phyloP scores from a whole-genome alignment of 495 filamentous ascomycete genomes.

The Penicillium chermesinum region DNA sequence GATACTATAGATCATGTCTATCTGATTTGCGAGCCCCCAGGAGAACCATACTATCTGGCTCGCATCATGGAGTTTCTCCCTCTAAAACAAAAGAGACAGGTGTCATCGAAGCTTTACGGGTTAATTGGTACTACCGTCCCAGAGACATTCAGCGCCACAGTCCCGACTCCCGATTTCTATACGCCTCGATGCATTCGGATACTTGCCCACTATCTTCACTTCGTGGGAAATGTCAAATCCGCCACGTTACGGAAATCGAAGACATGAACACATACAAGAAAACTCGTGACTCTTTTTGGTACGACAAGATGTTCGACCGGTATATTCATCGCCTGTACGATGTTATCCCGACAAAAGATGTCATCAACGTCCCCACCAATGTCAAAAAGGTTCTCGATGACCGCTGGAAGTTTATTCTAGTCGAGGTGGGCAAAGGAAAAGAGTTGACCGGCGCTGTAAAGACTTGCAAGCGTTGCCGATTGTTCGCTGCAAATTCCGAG shows the following conservation, averaged over 20 bases:
- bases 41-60: slow-evolving; percentile 95
- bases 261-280: slow-evolving; percentile 81
- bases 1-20: slow-evolving; percentile 79
- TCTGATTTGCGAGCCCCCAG: slow-evolving; percentile 93
- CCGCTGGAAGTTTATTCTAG: slow-evolving; percentile 90
- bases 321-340: slow-evolving; percentile 98
- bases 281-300: slow-evolving; percentile 84
- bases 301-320: slow-evolving; percentile 93
- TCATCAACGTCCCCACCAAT: slow-evolving; percentile 91
- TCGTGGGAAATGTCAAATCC: slow-evolving; percentile 86
- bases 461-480: slow-evolving; percentile 83
- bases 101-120: slow-evolving; percentile 78
- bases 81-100: slow-evolving; percentile 63
- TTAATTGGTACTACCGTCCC: slow-evolving; percentile 98
- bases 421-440: slow-evolving; percentile 85
- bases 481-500: slow-evolving; percentile 90
- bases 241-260: slow-evolving; percentile 78
- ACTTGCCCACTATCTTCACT: slow-evolving; percentile 86
- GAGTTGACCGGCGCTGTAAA: slow-evolving; percentile 96
- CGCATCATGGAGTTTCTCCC: slow-evolving; percentile 98
- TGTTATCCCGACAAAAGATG: slow-evolving; percentile 82
- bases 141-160: slow-evolving; percentile 91
- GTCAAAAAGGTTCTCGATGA: slow-evolving; percentile 95
- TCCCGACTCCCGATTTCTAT: slow-evolving; percentile 81
- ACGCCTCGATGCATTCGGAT: slow-evolving; percentile 98